phyloP scores from a whole-genome alignment of 148 eudicot genomes.

The Arbutus unedo region DNA sequence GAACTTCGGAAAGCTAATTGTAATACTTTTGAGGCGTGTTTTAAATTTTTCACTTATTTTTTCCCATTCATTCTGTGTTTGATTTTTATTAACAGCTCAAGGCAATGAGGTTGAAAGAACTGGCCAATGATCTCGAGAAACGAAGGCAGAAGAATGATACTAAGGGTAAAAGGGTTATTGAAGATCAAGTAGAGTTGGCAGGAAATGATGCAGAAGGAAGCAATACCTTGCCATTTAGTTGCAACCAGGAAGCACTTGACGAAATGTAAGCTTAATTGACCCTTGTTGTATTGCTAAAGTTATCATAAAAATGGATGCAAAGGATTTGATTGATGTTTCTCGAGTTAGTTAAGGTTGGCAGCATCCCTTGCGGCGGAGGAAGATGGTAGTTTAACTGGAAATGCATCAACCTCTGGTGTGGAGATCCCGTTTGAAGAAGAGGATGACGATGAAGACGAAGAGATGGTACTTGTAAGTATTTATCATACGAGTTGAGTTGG shows the following conservation, averaged over 20 bases:
- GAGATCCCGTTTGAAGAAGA: constrained; percentile 35
- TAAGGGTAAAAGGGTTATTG: constrained; percentile 59
- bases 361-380: constrained; percentile 90
- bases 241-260: constrained; percentile 64
- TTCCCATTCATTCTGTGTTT: constrained; percentile 1
- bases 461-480: constrained; percentile 70
- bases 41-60: constrained; percentile 9
- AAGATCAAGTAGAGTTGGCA: constrained; percentile 29
- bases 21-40: not conserved
- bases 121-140: constrained; percentile 63
- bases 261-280: constrained; percentile 54
- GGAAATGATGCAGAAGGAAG: constrained; percentile 20
- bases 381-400: constrained; percentile 28
- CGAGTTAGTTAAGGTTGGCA: constrained; percentile 71
- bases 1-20: not conserved
- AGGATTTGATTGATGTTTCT: constrained; percentile 10
- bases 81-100: constrained; percentile 50
- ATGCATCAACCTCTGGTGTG: constrained; percentile 49
- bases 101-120: constrained; percentile 60
- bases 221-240: constrained; percentile 18
- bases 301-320: not conserved
- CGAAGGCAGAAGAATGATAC: constrained; percentile 49
- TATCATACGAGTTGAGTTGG: constrained; percentile 2
- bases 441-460: constrained; percentile 75
- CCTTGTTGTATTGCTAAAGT: constrained; percentile 7